A percentile compares a stretch with the other conserved stretches of the same genome.
Conservation (phyloP, 75 land plant genomes). For the Selaginella tamariscina region DNA sequence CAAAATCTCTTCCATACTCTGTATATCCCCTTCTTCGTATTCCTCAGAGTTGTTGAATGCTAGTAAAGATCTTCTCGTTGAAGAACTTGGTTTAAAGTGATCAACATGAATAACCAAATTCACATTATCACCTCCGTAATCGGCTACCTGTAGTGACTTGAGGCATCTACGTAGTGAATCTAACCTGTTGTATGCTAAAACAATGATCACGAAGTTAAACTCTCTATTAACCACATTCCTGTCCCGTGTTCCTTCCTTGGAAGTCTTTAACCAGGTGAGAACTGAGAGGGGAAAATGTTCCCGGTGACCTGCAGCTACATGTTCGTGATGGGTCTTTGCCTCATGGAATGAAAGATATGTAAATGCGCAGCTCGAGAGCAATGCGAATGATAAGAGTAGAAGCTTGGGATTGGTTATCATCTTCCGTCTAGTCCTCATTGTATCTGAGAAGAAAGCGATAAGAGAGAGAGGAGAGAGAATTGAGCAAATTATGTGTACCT, state of each 20-base stretch:
- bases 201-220: slow-evolving; percentile 37
- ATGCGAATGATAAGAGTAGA: neutral
- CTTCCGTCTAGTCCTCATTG: no score
- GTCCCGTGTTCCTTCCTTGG: slow-evolving; percentile 11
- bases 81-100: slow-evolving; percentile 33
- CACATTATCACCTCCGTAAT: slow-evolving; percentile 50
- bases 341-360: neutral
- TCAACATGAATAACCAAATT: slow-evolving; percentile 69
- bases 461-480: no score
- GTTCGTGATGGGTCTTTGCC: neutral
- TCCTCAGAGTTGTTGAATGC: neutral
- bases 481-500: no score
- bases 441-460: no score
- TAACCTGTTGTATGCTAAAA: slow-evolving; percentile 70
- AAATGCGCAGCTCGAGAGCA: neutral
- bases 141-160: slow-evolving; percentile 53
- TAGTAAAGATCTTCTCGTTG: neutral
- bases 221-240: slow-evolving; percentile 16
- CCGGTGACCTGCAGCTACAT: neutral
- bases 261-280: neutral
- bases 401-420: neutral
- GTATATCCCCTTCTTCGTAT: neutral
- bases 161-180: slow-evolving; percentile 71
- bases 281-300: no score
- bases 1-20: neutral